Evolutionary conservation across 1,284 basidiomycete genomes (phyloP).

Genomic region (Anthracocystis walkeri): DNA sequence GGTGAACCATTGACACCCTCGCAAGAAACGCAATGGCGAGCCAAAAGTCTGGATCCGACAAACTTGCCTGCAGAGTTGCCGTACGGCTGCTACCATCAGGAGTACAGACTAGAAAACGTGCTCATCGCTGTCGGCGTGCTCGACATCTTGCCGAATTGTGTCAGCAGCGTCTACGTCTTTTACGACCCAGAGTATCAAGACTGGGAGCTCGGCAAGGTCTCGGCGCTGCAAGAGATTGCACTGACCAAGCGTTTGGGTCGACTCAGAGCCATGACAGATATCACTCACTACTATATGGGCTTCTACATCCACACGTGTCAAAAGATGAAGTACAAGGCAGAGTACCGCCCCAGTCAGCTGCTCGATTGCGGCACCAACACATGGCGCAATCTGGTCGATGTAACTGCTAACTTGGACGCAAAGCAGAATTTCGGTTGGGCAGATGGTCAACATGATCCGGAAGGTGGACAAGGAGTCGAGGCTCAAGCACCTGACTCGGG

Average conservation of each 20-base stretch:
- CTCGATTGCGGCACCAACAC: conserved; percentile 73
- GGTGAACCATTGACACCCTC: conserved; percentile 16
- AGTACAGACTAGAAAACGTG: conserved; percentile 75
- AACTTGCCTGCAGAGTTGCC: conserved; percentile 23
- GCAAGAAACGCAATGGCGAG: conserved; percentile 23
- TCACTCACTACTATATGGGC: conserved; percentile 52
- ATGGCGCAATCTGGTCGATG: conserved; percentile 25
- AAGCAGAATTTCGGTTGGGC: conserved; percentile 26
- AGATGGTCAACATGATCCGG: neutral
- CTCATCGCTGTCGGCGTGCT: conserved; percentile 89
- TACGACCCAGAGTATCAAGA: conserved; percentile 84
- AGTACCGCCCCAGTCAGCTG: conserved; percentile 87
- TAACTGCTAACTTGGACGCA: conserved; percentile 14
- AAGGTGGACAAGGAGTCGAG: neutral
- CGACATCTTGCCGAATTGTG: conserved; percentile 88
- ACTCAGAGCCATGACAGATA: conserved; percentile 14
- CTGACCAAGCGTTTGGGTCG: conserved; percentile 52
- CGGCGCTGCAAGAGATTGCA: conserved; percentile 59
- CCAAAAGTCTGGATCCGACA: conserved; percentile 8
- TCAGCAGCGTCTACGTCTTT: conserved; percentile 96
- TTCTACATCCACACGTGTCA: conserved; percentile 73
- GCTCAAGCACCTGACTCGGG: conserved; percentile 15
- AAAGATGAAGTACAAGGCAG: conserved; percentile 97
- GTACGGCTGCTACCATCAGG: conserved; percentile 65
- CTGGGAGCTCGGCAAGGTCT: conserved; percentile 81